phyloP scores from a whole-genome alignment of 1,284 basidiomycete genomes.

The Cutaneotrichosporon cutaneum region DNA sequence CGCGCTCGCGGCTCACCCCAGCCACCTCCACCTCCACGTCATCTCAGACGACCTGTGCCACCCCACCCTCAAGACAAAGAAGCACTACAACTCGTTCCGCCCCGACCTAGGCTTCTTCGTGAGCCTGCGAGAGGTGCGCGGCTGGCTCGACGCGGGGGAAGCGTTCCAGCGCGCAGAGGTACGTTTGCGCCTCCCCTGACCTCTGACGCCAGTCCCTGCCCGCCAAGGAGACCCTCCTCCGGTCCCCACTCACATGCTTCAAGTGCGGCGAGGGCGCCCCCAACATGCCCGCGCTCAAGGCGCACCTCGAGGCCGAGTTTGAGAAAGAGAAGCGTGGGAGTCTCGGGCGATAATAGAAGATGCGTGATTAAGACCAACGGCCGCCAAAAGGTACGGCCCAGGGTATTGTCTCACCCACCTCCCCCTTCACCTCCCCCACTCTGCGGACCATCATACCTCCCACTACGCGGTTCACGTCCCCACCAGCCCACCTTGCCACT shows the following conservation, averaged over 20 bases:
- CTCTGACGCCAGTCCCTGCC: conserved; percentile 55
- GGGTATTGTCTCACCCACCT: too few species aligned
- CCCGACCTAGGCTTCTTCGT: conserved; percentile 85
- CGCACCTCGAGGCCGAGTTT: conserved; percentile 49
- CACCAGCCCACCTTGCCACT: too few species aligned
- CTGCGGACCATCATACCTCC: too few species aligned
- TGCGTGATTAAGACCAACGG: too few species aligned
- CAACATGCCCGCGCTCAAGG: conserved; percentile 75
- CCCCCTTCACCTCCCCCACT: too few species aligned
- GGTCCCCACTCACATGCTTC: conserved; percentile 67
- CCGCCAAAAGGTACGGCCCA: too few species aligned
- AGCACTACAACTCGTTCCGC: conserved; percentile 92
- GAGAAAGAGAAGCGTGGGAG: background rate
- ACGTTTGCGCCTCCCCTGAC: background rate
- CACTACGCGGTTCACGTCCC: too few species aligned
- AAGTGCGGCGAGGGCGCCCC: conserved; percentile 62
- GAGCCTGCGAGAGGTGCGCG: conserved; percentile 68
- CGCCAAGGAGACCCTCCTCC: conserved; percentile 62
- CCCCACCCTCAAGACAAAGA: conserved; percentile 77
- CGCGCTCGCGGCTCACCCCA: conserved; percentile 48
- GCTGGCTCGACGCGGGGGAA: conserved; percentile 64
- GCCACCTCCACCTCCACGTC: conserved; percentile 84
- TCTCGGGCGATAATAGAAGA: too few species aligned
- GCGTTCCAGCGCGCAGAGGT: conserved; percentile 33
- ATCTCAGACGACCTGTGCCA: conserved; percentile 79